These are phyloP conservation scores for Globisporangium splendens DNA, from an alignment of 352 stramenopile species.

Conservation along the genomic window DNA sequence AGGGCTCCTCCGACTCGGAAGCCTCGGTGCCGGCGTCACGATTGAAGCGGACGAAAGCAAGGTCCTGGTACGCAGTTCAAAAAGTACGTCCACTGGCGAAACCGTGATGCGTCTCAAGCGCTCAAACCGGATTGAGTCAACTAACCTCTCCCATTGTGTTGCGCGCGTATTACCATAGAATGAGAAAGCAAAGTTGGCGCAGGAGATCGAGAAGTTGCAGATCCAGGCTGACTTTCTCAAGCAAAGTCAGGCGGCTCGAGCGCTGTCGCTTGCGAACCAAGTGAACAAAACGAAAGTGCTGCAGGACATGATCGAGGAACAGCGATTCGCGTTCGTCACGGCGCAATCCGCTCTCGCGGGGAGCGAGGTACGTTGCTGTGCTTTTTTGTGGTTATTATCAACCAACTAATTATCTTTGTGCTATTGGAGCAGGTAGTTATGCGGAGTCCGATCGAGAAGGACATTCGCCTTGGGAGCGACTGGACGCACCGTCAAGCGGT, in stretches of 20 bases:
- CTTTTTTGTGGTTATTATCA: not conserved
- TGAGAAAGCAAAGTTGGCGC: not conserved
- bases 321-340: not conserved
- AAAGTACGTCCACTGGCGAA: not conserved
- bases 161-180: not conserved
- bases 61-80: slow-evolving; percentile 1
- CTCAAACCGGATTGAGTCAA: too few relatives aligned
- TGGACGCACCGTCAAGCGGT: not conserved
- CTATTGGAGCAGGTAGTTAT: not conserved
- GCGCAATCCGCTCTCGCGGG: not conserved
- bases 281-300: not conserved
- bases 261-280: not conserved
- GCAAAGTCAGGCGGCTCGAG: not conserved
- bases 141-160: too few relatives aligned
- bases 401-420: too few relatives aligned
- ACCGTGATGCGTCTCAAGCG: too few relatives aligned
- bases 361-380: not conserved
- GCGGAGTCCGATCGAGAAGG: not conserved
- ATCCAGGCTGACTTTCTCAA: not conserved
- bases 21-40: not conserved
- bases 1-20: too few relatives aligned
- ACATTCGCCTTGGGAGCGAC: slow-evolving; percentile 5
- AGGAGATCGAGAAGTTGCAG: not conserved
- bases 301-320: not conserved
- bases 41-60: not conserved